A percentile compares a stretch with the other conserved stretches of the same genome.
Evolutionary conservation across 805 yeast species (phyloP).

Genomic region (Zygosaccharomyces kombuchaensis): DNA sequence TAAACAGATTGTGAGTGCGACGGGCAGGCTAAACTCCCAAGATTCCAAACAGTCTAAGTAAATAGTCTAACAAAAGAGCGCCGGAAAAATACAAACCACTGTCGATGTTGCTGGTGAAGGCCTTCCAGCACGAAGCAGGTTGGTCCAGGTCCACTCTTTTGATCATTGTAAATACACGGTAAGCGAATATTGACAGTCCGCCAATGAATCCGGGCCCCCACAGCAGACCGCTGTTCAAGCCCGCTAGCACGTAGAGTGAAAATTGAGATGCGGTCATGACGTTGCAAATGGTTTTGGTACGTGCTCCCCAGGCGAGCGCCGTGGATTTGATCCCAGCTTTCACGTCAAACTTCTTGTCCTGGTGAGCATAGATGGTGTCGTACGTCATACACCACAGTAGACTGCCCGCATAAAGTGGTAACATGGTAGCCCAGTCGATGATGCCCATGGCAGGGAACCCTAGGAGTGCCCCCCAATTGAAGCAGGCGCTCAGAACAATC

Average conservation of each 20-base stretch:
- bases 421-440: constrained; percentile 69
- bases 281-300: constrained; percentile 64
- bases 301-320: constrained; percentile 89
- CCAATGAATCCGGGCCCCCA: constrained; percentile 82
- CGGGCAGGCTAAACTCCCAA: constrained; percentile 12
- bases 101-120: constrained; percentile 69
- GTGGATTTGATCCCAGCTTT: constrained; percentile 92
- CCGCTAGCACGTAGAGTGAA: constrained; percentile 59
- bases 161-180: constrained; percentile 65
- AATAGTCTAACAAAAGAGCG: constrained; percentile 65
- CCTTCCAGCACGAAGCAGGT: constrained; percentile 78
- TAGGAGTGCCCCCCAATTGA: constrained; percentile 89
- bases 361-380: constrained; percentile 97
- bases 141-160: constrained; percentile 69
- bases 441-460: constrained; percentile 97
- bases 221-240: constrained; percentile 55
- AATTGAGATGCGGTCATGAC: constrained; percentile 67
- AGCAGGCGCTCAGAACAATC: constrained; percentile 70
- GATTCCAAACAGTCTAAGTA: constrained; percentile 39
- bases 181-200: constrained; percentile 64
- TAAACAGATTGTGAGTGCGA: constrained; percentile 9
- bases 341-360: constrained; percentile 84
- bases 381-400: constrained; percentile 93
- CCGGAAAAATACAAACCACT: constrained; percentile 67
- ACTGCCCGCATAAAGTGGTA: constrained; percentile 70